Conservation (phyloP, 2,329 filamentous ascomycete species). For the Arthroderma sp. region DNA sequence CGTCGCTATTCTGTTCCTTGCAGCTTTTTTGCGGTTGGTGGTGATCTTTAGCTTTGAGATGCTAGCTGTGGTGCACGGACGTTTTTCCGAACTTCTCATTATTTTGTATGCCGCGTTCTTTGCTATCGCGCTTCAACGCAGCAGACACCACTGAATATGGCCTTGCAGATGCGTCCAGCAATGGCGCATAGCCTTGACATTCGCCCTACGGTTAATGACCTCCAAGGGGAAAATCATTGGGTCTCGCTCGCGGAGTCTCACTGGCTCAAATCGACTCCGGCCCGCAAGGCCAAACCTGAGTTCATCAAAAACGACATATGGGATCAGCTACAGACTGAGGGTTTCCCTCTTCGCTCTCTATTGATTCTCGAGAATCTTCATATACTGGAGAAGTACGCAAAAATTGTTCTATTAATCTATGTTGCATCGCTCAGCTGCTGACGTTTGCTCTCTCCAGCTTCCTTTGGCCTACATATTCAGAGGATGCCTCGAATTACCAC, state of each 20-base stretch:
- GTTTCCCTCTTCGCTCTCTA: slow-evolving; percentile 64
- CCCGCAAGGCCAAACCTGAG: slow-evolving; percentile 65
- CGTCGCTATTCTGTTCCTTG: too few relatives aligned
- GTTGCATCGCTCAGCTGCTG: slow-evolving; percentile 6
- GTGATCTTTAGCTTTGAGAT: too few relatives aligned
- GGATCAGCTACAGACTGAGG: slow-evolving; percentile 71
- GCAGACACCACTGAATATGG: slow-evolving; percentile 16
- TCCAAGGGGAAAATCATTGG: slow-evolving; percentile 34
- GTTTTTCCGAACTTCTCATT: too few relatives aligned
- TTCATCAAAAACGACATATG: slow-evolving; percentile 79
- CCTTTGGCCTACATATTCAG: slow-evolving; percentile 84
- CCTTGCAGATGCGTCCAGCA: slow-evolving; percentile 31
- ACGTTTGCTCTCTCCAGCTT: slow-evolving; percentile 40
- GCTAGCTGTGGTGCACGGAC: too few relatives aligned
- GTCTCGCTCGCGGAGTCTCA: slow-evolving; percentile 64
- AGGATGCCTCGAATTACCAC: slow-evolving; percentile 83
- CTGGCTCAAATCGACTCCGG: slow-evolving; percentile 63
- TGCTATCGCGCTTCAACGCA: too few relatives aligned
- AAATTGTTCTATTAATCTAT: neutral
- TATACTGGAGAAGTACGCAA: slow-evolving; percentile 60
- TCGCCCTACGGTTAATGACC: slow-evolving; percentile 30
- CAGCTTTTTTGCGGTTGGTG: too few relatives aligned
- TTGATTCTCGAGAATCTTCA: slow-evolving; percentile 80
- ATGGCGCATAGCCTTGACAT: slow-evolving; percentile 45
- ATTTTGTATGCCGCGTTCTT: too few relatives aligned